phyloP scores from a whole-genome alignment of 768 basidiomycete species.

The Strobilomyces dryophilus region DNA sequence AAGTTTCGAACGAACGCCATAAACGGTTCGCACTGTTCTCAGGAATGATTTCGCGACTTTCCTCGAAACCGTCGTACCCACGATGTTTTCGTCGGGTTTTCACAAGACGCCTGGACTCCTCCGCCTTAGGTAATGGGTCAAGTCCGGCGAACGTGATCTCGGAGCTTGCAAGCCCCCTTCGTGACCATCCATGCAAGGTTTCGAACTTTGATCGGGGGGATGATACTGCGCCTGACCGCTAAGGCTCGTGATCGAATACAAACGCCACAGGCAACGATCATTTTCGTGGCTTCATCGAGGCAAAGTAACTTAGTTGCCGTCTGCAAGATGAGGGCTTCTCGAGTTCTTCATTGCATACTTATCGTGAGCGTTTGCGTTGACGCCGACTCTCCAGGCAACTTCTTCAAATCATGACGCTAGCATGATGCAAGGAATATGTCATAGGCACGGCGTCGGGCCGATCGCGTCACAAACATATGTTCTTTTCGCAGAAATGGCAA shows the following conservation, averaged over 20 bases:
- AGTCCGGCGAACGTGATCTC: neutral
- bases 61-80: conserved; percentile 6
- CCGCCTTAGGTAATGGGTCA: conserved; percentile 5
- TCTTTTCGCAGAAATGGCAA: neutral
- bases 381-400: neutral
- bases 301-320: conserved; percentile 8
- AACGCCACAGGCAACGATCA: conserved; percentile 18
- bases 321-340: neutral
- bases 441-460: neutral
- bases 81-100: conserved; percentile 3
- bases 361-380: neutral
- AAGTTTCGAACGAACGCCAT: conserved; percentile 3
- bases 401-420: neutral
- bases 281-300: neutral
- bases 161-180: neutral
- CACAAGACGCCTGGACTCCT: neutral
- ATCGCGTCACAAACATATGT: neutral
- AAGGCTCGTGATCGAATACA: neutral
- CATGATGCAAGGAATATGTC: neutral
- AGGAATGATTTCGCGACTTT: conserved; percentile 7
- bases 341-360: too few species aligned
- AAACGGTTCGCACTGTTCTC: neutral
- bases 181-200: conserved; percentile 6
- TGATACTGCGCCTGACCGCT: conserved; percentile 3
- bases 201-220: conserved; percentile 2